Evolutionary conservation across 2,329 filamentous ascomycete genomes (phyloP).

Genomic region (Coniochaeta sp.): DNA sequence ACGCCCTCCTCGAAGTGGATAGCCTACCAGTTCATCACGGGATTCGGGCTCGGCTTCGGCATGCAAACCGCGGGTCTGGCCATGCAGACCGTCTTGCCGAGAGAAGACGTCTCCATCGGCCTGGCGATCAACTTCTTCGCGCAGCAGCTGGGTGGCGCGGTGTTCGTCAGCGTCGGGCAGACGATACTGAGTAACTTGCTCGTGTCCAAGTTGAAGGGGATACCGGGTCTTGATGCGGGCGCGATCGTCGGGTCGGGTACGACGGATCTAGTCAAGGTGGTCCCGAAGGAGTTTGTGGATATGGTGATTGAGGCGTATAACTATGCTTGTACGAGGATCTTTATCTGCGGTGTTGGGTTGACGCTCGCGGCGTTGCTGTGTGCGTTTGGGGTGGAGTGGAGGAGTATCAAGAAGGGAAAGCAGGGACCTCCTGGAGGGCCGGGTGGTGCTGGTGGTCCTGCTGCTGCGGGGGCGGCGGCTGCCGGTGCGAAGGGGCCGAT

Average conservation of each 20-base stretch:
- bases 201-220: constrained; percentile 25
- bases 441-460: constrained; percentile 3
- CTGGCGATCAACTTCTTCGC: constrained; percentile 50
- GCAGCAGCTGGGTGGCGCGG: constrained; percentile 51
- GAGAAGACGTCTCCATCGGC: constrained; percentile 46
- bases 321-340: constrained; percentile 52
- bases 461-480: too few relatives aligned
- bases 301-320: constrained; percentile 60
- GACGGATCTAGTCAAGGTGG: constrained; percentile 51
- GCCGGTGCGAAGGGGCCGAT: background rate
- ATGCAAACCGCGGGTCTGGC: constrained; percentile 53
- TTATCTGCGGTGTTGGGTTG: constrained; percentile 54
- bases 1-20: constrained; percentile 49
- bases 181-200: constrained; percentile 43
- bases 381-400: constrained; percentile 58
- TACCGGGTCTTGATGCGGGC: constrained; percentile 35
- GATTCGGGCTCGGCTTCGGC: constrained; percentile 52
- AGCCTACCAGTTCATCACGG: constrained; percentile 50
- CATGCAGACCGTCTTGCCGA: constrained; percentile 45
- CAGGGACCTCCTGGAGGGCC: constrained; percentile 10
- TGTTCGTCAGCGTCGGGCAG: constrained; percentile 52
- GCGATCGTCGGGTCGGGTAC: constrained; percentile 41
- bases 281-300: constrained; percentile 40
- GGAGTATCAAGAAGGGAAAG: constrained; percentile 51
- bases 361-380: constrained; percentile 49